Percentiles rank a stretch among this genome's conserved stretches.
Conservation (phyloP, 2,329 filamentous ascomycete genomes). For the Diaporthe batatas region DNA sequence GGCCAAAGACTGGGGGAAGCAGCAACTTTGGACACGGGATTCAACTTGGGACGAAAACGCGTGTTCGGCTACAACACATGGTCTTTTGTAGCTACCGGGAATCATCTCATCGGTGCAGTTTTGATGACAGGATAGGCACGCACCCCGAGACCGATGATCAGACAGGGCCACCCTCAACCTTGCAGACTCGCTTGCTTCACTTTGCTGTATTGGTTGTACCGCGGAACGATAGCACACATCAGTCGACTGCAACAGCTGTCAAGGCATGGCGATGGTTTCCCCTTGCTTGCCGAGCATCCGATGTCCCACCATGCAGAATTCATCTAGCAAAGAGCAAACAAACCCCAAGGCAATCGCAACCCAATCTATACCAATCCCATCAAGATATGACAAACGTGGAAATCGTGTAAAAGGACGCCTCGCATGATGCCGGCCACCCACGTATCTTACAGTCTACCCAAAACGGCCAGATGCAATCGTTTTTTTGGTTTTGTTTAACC, state of each 20-base stretch:
- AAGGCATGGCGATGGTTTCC: not conserved
- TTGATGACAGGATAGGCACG: not conserved
- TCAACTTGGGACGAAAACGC: too few species aligned
- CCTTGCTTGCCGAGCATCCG: not conserved
- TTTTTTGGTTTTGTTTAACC: not conserved
- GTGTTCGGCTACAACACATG: too few species aligned
- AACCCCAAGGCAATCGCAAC: not conserved
- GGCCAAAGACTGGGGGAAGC: too few species aligned
- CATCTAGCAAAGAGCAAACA: slow-evolving; percentile 9
- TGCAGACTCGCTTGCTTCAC: not conserved
- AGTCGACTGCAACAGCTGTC: not conserved
- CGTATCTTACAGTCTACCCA: slow-evolving; percentile 31
- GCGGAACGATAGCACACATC: not conserved
- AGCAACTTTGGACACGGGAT: too few species aligned
- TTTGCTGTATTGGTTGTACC: not conserved
- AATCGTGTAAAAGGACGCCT: slow-evolving; percentile 18
- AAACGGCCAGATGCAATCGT: slow-evolving; percentile 22
- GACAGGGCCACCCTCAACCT: not conserved
- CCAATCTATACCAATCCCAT: slow-evolving; percentile 26
- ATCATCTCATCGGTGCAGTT: too few species aligned
- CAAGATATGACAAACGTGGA: slow-evolving; percentile 18
- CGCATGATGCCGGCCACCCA: slow-evolving; percentile 18
- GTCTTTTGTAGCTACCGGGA: too few species aligned
- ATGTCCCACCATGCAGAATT: slow-evolving; percentile 18
- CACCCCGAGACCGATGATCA: not conserved